Percentiles rank a stretch among this genome's conserved stretches.
These are phyloP conservation scores for Rhynchosporium secalis DNA, from an alignment of 2,329 filamentous ascomycete species.

Conservation along the genomic window DNA sequence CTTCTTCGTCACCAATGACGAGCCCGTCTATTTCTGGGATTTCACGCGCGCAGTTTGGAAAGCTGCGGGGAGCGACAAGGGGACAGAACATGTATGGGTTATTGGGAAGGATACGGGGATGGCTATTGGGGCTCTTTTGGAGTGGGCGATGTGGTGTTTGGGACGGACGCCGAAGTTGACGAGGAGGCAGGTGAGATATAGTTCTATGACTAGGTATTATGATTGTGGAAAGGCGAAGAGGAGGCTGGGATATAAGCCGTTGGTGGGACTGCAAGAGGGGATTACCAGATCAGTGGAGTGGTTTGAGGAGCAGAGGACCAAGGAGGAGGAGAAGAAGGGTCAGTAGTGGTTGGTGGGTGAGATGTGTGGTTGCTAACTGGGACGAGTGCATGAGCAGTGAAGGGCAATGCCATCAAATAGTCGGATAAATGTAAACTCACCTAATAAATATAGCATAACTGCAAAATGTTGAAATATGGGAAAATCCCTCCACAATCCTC, in stretches of 20 bases:
- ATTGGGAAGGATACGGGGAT: slow-evolving; percentile 55
- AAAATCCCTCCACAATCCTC: not conserved
- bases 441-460: not conserved
- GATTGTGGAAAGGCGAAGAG: slow-evolving; percentile 73
- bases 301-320: slow-evolving; percentile 31
- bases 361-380: not conserved
- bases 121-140: slow-evolving; percentile 53
- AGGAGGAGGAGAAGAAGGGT: slow-evolving; percentile 36
- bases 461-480: not conserved
- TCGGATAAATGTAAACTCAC: not conserved
- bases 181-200: slow-evolving; percentile 53
- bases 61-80: slow-evolving; percentile 54
- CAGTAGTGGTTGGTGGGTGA: slow-evolving; percentile 23
- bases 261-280: slow-evolving; percentile 67
- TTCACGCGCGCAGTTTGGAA: slow-evolving; percentile 78
- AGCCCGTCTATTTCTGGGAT: slow-evolving; percentile 89
- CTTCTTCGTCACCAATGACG: slow-evolving; percentile 89
- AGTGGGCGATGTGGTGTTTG: slow-evolving; percentile 52
- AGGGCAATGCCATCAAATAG: not conserved
- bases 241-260: slow-evolving; percentile 67
- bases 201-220: slow-evolving; percentile 76
- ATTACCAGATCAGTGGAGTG: slow-evolving; percentile 40
- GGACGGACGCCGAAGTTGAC: slow-evolving; percentile 55
- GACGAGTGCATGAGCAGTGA: not conserved
- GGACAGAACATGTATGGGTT: slow-evolving; percentile 55